phyloP scores from a whole-genome alignment of 2,329 filamentous ascomycete genomes.

The Scortechinia acanthostroma region DNA sequence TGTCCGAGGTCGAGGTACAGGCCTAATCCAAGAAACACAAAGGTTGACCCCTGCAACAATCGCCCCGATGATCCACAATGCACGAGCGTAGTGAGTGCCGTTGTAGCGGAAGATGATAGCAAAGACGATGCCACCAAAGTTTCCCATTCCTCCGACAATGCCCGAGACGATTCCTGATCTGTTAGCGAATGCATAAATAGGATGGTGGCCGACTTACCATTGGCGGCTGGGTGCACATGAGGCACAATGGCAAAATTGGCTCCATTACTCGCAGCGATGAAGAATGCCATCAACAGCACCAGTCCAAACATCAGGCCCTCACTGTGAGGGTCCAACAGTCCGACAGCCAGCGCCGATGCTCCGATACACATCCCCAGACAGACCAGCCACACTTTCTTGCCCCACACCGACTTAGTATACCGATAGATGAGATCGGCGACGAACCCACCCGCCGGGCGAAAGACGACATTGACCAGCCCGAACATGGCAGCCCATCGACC shows the following conservation, averaged over 20 bases:
- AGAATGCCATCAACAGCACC: slow-evolving; percentile 70
- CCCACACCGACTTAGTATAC: slow-evolving; percentile 43
- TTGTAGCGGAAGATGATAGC: slow-evolving; percentile 76
- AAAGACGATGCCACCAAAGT: slow-evolving; percentile 79
- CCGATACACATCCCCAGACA: slow-evolving; percentile 46
- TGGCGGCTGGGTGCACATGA: slow-evolving; percentile 77
- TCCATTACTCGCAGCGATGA: slow-evolving; percentile 78
- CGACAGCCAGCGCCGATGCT: slow-evolving; percentile 54
- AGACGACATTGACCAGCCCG: slow-evolving; percentile 38
- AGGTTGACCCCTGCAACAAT: slow-evolving; percentile 68
- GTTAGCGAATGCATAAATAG: slow-evolving; percentile 12
- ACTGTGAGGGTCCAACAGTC: slow-evolving; percentile 50
- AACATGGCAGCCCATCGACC: slow-evolving; percentile 56
- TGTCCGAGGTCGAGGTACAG: neutral
- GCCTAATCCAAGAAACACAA: slow-evolving; percentile 51
- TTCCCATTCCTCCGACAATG: slow-evolving; percentile 72
- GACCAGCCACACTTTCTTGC: slow-evolving; percentile 57
- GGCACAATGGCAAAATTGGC: slow-evolving; percentile 81
- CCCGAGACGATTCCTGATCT: slow-evolving; percentile 52
- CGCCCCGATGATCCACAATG: slow-evolving; percentile 76
- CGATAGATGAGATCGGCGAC: slow-evolving; percentile 41
- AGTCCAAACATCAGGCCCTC: slow-evolving; percentile 68
- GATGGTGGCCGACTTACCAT: slow-evolving; percentile 56
- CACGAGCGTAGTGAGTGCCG: slow-evolving; percentile 58
- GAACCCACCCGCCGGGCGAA: slow-evolving; percentile 36